A percentile compares a stretch with the other conserved stretches of the same genome.
These are phyloP conservation scores for Stephanodiscus minutulus DNA, from an alignment of 108 stramenopile species.

Conservation along the genomic window DNA sequence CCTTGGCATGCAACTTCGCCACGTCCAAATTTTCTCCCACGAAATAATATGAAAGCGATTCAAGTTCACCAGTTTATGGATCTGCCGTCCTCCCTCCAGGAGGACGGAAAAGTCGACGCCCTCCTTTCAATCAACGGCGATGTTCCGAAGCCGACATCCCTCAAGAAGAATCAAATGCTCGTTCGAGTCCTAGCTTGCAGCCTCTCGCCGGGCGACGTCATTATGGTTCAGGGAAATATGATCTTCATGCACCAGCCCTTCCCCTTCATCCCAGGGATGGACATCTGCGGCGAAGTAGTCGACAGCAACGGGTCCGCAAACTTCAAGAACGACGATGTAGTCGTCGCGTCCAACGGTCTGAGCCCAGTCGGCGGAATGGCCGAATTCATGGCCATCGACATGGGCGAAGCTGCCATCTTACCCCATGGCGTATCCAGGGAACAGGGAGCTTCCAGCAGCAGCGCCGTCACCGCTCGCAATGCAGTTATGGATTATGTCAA, in stretches of 20 bases:
- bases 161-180: slow-evolving; percentile 17
- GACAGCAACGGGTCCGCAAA: not conserved
- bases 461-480: slow-evolving; percentile 12
- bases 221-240: slow-evolving; percentile 16
- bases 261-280: slow-evolving; percentile 32
- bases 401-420: slow-evolving; percentile 6
- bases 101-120: slow-evolving; percentile 15
- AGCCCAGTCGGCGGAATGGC: slow-evolving; percentile 21
- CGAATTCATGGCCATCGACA: slow-evolving; percentile 19
- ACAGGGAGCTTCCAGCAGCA: slow-evolving; percentile 25
- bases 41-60: not conserved
- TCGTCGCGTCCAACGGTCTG: slow-evolving; percentile 27
- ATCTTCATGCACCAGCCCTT: slow-evolving; percentile 19
- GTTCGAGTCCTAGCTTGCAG: slow-evolving; percentile 31
- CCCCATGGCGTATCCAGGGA: slow-evolving; percentile 5
- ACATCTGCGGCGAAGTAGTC: slow-evolving; percentile 24
- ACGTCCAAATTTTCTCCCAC: not conserved
- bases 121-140: slow-evolving; percentile 10
- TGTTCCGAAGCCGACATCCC: not conserved
- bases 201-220: slow-evolving; percentile 25
- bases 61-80: slow-evolving; percentile 14
- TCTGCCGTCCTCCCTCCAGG: slow-evolving; percentile 18
- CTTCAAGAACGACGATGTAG: slow-evolving; percentile 17
- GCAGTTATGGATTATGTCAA: slow-evolving; percentile 13
- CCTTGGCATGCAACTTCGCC: not conserved